A percentile compares a stretch with the other conserved stretches of the same genome.
phyloP scores from a whole-genome alignment of 2,329 filamentous ascomycete genomes.

The Trichophyton benhamiae region DNA sequence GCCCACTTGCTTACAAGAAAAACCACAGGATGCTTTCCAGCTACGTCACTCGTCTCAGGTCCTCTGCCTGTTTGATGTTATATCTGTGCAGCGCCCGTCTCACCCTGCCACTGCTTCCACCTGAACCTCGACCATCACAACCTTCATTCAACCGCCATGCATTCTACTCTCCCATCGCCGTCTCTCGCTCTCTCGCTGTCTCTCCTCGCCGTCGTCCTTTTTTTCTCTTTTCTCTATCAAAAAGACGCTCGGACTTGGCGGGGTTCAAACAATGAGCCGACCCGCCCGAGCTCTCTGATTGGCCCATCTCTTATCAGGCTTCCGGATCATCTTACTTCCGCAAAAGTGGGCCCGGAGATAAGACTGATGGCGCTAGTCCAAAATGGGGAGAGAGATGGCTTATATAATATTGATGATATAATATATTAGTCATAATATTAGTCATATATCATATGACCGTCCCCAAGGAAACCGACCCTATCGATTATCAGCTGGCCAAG shows the following conservation, averaged over 20 bases:
- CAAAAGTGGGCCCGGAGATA: background rate
- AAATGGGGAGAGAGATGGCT: too few relatives aligned
- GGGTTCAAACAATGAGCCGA: background rate
- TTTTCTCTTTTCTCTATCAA: background rate
- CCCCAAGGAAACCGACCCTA: background rate
- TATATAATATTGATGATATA: background rate
- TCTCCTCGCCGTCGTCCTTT: background rate
- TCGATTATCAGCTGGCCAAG: background rate
- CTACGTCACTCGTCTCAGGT: background rate
- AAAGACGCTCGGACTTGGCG: background rate
- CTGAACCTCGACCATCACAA: background rate
- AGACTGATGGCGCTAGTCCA: background rate
- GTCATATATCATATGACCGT: background rate
- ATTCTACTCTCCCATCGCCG: background rate
- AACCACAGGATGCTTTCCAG: too few relatives aligned
- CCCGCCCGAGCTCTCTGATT: background rate
- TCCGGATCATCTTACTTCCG: background rate
- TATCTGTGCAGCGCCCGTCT: background rate
- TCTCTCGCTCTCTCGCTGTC: too few relatives aligned
- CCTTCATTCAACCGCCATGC: background rate
- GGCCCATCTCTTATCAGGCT: background rate
- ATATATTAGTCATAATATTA: background rate
- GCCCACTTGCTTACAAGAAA: background rate
- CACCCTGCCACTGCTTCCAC: background rate
- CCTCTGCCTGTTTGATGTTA: background rate